Percentiles rank a stretch among this genome's conserved stretches.
Conservation (phyloP, 2,329 filamentous ascomycete genomes). For the Thielaviopsis cerberus region DNA sequence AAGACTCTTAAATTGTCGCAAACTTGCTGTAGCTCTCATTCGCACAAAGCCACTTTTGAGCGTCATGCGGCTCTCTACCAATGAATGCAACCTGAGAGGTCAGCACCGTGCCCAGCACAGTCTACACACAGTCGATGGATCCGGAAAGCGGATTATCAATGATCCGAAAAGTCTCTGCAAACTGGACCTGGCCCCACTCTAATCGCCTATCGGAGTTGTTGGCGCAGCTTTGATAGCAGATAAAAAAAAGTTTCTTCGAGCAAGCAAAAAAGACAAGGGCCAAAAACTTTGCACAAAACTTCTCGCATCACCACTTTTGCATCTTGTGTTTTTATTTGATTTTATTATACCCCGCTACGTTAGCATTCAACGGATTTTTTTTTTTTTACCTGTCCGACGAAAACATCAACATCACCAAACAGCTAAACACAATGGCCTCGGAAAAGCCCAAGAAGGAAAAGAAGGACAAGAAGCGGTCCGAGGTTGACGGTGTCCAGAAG, state of each 20-base stretch:
- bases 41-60: too few species aligned
- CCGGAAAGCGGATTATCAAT: constrained; percentile 1
- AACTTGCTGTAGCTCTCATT: too few species aligned
- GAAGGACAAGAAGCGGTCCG: constrained; percentile 40
- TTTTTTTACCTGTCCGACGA: background rate
- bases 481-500: constrained; percentile 37
- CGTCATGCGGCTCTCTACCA: background rate
- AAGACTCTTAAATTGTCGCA: too few species aligned
- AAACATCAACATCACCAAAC: background rate
- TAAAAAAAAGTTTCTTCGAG: constrained; percentile 11
- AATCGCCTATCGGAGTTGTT: constrained; percentile 10
- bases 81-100: background rate
- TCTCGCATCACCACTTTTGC: background rate
- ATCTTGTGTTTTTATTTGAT: background rate
- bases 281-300: background rate
- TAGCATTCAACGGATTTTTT: background rate
- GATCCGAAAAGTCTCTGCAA: constrained; percentile 5
- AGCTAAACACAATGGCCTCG: constrained; percentile 24
- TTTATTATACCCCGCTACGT: background rate
- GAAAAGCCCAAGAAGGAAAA: constrained; percentile 31
- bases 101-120: background rate
- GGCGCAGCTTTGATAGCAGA: constrained; percentile 11
- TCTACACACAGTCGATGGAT: background rate
- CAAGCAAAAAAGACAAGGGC: background rate
- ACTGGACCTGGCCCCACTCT: constrained; percentile 8